These are phyloP conservation scores for Phytomonas serpens DNA, from an alignment of 208 protist genomes.

Conservation along the genomic window DNA sequence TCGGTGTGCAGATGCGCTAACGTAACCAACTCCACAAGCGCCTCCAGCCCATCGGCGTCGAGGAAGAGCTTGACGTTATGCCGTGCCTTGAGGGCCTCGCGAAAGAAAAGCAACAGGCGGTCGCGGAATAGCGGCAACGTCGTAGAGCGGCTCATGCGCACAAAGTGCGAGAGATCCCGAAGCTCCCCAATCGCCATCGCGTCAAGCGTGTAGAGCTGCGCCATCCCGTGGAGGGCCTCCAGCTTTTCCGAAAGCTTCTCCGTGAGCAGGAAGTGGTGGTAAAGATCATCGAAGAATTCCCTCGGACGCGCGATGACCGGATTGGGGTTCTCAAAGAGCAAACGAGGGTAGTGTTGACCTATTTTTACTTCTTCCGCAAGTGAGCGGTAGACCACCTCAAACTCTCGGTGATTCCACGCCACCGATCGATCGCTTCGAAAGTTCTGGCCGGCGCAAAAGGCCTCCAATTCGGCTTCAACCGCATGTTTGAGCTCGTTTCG, in stretches of 20 bases:
- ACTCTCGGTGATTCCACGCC: constrained; percentile 93
- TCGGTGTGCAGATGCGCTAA: constrained; percentile 92
- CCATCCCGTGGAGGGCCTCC: constrained; percentile 86
- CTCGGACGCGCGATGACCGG: constrained; percentile 66
- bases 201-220: constrained; percentile 86
- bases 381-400: constrained; percentile 88
- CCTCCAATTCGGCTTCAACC: constrained; percentile 78
- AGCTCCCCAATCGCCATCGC: constrained; percentile 75
- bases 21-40: constrained; percentile 81
- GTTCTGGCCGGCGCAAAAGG: constrained; percentile 43
- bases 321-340: constrained; percentile 77
- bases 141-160: constrained; percentile 70
- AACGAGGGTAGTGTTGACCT: constrained; percentile 80
- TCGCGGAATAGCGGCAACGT: constrained; percentile 77
- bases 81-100: constrained; percentile 42
- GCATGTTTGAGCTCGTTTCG: constrained; percentile 80
- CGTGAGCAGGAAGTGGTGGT: constrained; percentile 90
- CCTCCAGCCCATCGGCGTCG: constrained; percentile 72
- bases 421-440: constrained; percentile 27
- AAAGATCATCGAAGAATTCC: constrained; percentile 91
- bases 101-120: constrained; percentile 80
- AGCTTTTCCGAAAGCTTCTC: constrained; percentile 44
- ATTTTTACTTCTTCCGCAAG: constrained; percentile 84
- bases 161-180: constrained; percentile 74
- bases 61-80: constrained; percentile 92